These are phyloP conservation scores for Leccinum broughii DNA, from an alignment of 768 basidiomycete species.

Conservation along the genomic window DNA sequence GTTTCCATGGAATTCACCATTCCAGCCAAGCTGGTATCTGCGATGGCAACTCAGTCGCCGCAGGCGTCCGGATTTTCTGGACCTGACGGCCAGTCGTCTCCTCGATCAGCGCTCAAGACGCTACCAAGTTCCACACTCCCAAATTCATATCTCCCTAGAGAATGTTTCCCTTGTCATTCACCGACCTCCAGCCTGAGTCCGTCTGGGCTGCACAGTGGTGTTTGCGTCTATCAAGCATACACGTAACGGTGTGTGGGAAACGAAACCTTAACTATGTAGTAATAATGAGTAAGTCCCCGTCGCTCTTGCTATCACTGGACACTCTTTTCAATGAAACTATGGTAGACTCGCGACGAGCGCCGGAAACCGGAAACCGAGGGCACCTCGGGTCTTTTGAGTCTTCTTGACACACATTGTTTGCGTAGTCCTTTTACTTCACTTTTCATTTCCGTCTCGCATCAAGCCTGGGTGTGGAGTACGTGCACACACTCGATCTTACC, in stretches of 20 bases:
- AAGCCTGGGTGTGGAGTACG: conserved; percentile 32
- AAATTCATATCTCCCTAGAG: conserved; percentile 8
- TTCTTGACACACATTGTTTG: background rate
- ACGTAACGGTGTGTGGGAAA: conserved; percentile 32
- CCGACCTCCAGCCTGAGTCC: background rate
- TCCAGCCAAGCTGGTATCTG: conserved; percentile 30
- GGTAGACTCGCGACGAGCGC: background rate
- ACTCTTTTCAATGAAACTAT: background rate
- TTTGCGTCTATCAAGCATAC: conserved; percentile 21
- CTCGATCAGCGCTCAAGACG: conserved; percentile 20
- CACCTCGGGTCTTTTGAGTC: conserved; percentile 7
- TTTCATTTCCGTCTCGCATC: conserved; percentile 20
- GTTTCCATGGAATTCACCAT: conserved; percentile 26
- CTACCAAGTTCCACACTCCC: conserved; percentile 11
- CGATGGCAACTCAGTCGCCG: conserved; percentile 26
- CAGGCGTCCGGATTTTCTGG: conserved; percentile 4
- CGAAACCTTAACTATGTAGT: conserved; percentile 10
- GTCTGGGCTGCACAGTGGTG: conserved; percentile 18
- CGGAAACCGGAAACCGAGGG: background rate
- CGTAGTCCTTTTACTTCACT: conserved; percentile 5
- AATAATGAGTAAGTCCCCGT: conserved; percentile 10
- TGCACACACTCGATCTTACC: conserved; percentile 26
- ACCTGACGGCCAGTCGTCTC: background rate
- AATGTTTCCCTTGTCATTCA: background rate
- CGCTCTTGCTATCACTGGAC: background rate